Evolutionary conservation across 2,329 filamentous ascomycete species (phyloP), one percentile per base, ranked within the genome.

Genomic region (Teratosphaeria epicoccoides): DNA sequence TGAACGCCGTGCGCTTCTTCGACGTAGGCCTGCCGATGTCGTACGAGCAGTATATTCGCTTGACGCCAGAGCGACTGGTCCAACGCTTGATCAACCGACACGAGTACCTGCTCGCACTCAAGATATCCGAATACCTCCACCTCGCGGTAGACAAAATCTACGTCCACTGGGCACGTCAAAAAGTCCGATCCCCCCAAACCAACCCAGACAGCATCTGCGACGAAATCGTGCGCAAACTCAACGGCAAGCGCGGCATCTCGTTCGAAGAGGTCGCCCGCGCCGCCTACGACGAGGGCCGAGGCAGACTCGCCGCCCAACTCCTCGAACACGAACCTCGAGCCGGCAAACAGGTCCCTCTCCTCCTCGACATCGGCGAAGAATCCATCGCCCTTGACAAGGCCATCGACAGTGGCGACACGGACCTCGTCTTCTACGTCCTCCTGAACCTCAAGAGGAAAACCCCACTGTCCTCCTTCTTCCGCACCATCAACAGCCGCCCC

Each of bases 101-200:
- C 61, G 88, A 97, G 66, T 96, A 97, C 66, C 77, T 96, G 1
- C 77, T 98, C 3, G 91, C 93, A 0, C 79, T 98, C 20, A 85
- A 88, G 46, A 82, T 98, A 46, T 90, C 91, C 0, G 84, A 88
- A 40, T 95, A 94, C 66, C 75, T 98, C 2, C 85, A 84, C 54
- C 77, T 98, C 3, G 85, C 91, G 0, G 86, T 89, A 0, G 89
- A 94, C 67, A 82, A 83, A 50, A 95, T 98, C 53, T 95, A 96
- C 63, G 88, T 95, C 1, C 90, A 96, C 66, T 98, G 93, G 93
- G 93, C 93, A 1, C 91, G 86, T 17, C 85, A 93, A 65, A 98
- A 97, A 68, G 91, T 97, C 3, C 86, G 89, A 24, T 74, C 85
- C 2, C 90, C 90, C 0, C 79, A 82, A 0, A 89, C 89, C 57